phyloP scores from a whole-genome alignment of 176 grass and related monocot species.

The Eleusine indica region DNA sequence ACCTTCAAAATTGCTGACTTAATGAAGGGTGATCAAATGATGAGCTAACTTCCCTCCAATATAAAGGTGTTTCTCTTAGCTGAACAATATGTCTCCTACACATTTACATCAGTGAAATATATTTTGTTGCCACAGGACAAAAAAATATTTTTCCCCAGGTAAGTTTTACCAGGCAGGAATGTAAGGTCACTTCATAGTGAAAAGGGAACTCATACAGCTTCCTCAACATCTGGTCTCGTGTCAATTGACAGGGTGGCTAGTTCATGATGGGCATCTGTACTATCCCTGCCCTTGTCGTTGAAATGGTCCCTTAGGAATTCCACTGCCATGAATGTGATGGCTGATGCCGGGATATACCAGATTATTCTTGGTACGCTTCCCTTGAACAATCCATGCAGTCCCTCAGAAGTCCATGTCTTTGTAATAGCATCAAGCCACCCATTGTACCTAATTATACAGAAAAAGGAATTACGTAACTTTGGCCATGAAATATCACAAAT shows the following conservation, averaged over 20 bases:
- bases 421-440: conserved; percentile 86
- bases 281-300: conserved; percentile 53
- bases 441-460: conserved; percentile 62
- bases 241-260: conserved; percentile 48
- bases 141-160: conserved; percentile 4
- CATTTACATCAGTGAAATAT: conserved; percentile 1
- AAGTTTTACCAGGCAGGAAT: conserved; percentile 23
- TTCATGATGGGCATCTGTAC: conserved; percentile 39
- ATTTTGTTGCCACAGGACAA: not conserved
- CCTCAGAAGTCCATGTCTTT: conserved; percentile 74
- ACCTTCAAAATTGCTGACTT: not conserved
- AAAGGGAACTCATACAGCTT: conserved; percentile 39
- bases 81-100: not conserved
- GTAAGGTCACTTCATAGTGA: not conserved
- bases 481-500: not conserved
- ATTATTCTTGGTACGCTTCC: conserved; percentile 84
- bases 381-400: conserved; percentile 81
- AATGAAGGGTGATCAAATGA: not conserved
- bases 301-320: conserved; percentile 90
- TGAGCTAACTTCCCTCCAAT: not conserved
- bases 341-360: conserved; percentile 93
- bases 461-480: conserved; percentile 14
- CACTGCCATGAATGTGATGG: conserved; percentile 95
- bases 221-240: conserved; percentile 53
- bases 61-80: not conserved